A percentile compares a stretch with the other conserved stretches of the same genome.
Evolutionary conservation across 2,329 filamentous ascomycete species (phyloP).

Genomic region (Tolypocladium ovalisporum): DNA sequence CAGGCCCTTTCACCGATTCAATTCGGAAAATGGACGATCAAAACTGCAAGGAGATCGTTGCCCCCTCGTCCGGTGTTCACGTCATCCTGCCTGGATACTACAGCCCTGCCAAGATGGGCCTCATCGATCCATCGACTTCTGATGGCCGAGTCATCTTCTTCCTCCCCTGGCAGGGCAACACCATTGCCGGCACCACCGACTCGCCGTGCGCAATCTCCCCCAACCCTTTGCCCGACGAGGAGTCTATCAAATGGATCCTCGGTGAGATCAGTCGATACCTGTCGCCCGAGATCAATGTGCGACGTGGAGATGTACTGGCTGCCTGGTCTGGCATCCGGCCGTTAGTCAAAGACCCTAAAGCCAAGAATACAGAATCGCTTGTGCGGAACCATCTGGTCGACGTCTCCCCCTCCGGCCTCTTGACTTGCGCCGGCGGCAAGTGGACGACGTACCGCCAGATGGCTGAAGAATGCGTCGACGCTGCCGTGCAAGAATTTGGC

Average conservation of each 20-base stretch:
- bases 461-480: conserved; percentile 82
- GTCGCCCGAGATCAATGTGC: conserved; percentile 73
- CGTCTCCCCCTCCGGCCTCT: conserved; percentile 64
- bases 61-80: conserved; percentile 76
- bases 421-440: conserved; percentile 82
- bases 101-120: conserved; percentile 74
- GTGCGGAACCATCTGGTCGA: conserved; percentile 81
- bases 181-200: conserved; percentile 82
- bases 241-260: conserved; percentile 82
- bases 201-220: conserved; percentile 60
- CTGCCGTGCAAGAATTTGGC: conserved; percentile 59
- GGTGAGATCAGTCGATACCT: conserved; percentile 74
- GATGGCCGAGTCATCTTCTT: conserved; percentile 90
- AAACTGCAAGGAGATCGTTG: conserved; percentile 63
- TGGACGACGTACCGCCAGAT: conserved; percentile 93
- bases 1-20: conserved; percentile 76
- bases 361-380: conserved; percentile 74
- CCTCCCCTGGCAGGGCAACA: conserved; percentile 87
- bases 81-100: conserved; percentile 82
- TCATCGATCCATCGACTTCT: conserved; percentile 77
- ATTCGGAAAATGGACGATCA: conserved; percentile 79
- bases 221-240: conserved; percentile 68
- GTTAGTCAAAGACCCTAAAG: conserved; percentile 76
- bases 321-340: conserved; percentile 85
- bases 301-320: conserved; percentile 76